These are phyloP conservation scores for Parmelia sp. DNA, from an alignment of 495 filamentous ascomycete species.

Conservation along the genomic window DNA sequence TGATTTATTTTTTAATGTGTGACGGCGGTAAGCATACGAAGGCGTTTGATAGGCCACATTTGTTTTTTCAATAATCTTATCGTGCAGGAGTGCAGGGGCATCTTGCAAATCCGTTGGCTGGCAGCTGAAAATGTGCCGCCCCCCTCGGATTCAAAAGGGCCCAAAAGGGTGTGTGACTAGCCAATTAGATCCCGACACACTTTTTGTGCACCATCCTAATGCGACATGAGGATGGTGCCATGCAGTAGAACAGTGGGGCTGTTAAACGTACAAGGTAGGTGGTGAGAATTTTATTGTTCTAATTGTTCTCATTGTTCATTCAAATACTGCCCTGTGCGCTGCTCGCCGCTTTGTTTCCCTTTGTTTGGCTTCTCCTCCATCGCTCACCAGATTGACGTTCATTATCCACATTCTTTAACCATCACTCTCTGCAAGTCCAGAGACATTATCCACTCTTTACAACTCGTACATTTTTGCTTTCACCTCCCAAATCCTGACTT, in stretches of 20 bases:
- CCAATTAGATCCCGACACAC: background rate
- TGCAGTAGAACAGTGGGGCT: background rate
- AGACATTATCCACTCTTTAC: background rate
- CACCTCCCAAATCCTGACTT: background rate
- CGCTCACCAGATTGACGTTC: constrained; percentile 1
- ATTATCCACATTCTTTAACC: background rate
- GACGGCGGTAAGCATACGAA: background rate
- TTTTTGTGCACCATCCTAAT: background rate
- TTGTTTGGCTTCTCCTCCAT: background rate
- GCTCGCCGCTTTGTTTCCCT: background rate
- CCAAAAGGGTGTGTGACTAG: background rate
- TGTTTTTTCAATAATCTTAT: background rate
- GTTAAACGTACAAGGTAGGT: background rate
- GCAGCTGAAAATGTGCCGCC: background rate
- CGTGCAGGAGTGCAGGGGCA: background rate
- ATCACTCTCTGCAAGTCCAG: background rate
- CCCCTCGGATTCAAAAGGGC: background rate
- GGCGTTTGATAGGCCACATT: background rate
- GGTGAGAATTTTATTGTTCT: too few relatives aligned
- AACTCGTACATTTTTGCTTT: background rate
- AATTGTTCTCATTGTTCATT: background rate
- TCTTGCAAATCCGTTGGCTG: background rate
- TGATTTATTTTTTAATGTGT: background rate
- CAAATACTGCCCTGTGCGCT: background rate
- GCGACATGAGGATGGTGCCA: background rate